These are phyloP conservation scores for Lepiota venenata DNA, from an alignment of 768 basidiomycete genomes.

Conservation along the genomic window DNA sequence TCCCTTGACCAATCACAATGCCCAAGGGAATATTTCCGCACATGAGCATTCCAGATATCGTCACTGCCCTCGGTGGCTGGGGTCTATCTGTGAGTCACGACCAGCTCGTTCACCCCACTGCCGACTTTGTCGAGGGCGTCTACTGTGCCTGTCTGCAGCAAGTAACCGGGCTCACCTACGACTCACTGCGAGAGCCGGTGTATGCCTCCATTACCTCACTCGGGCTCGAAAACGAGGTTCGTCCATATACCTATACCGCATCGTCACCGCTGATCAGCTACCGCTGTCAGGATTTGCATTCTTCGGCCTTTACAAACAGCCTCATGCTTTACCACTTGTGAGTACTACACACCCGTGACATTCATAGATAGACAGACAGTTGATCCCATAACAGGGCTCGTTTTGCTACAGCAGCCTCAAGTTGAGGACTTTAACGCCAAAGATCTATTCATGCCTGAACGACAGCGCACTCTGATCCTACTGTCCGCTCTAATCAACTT, in stretches of 20 bases:
- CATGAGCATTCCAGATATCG: constrained; percentile 62
- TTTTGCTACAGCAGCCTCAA: constrained; percentile 68
- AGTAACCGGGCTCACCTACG: constrained; percentile 60
- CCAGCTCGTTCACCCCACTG: constrained; percentile 62
- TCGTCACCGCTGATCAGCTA: neutral
- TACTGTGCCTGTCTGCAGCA: constrained; percentile 72
- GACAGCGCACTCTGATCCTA: constrained; percentile 67
- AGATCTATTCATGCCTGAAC: constrained; percentile 72
- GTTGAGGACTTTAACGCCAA: constrained; percentile 74
- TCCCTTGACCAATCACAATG: constrained; percentile 24
- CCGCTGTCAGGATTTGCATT: constrained; percentile 58
- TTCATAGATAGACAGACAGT: neutral
- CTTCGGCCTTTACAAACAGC: constrained; percentile 54
- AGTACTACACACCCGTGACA: constrained; percentile 15
- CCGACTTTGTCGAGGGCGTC: constrained; percentile 68
- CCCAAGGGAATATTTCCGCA: constrained; percentile 58
- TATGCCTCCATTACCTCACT: constrained; percentile 51
- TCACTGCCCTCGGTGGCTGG: constrained; percentile 64
- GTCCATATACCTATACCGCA: constrained; percentile 10
- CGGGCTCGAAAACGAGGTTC: constrained; percentile 53
- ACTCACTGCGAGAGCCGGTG: constrained; percentile 54
- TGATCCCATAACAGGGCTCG: constrained; percentile 43
- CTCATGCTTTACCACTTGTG: constrained; percentile 72
- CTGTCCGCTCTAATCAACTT: constrained; percentile 93
- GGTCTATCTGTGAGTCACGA: constrained; percentile 62